Base-by-base conservation (phyloP, 331 rosid genomes). In the Acacia concinna region DNA sequence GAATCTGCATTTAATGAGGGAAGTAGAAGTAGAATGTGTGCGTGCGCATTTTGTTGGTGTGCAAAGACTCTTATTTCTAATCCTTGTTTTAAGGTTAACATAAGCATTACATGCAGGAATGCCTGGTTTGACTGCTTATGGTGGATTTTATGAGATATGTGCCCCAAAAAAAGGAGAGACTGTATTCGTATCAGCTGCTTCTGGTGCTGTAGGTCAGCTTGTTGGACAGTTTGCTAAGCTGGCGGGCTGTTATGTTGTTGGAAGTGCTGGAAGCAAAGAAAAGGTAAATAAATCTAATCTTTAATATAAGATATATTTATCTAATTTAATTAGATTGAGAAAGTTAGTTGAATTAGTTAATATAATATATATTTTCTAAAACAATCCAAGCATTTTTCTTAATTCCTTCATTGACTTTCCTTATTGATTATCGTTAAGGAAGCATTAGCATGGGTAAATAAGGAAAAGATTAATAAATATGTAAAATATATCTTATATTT, bases 171-270 rank as follows among this genome's bases (percentile, higher is more conserved):
- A 73, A 73, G 65, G 64, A 2, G 77, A 73, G 44, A 23, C 65
- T 5, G 77, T 73, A 4, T 73, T 51, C 51, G 65, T 73, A 73
- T 73, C 77, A 9, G 63, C 46, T 47, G 77, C 65, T 34, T 73
- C 77, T 73, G 77, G 65, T n/a, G 77, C 65, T 18, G 64, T 73
- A 44, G 74, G 74, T 44, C 74, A 68, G 13, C 74, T 68, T 68
- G 57, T 68, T 43, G 56, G 74, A 7, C 38, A 68, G 32, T 68
- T 68, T 3, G 74, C 74, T 14, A 68, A 68, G 74, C 27, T 43
- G 35, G 25, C 11, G 44, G 76, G 76, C 51, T 73, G 77, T 62
- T 73, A 51, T 51, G 65, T 73, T 73, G 77, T 73, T 31, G 77
- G 77, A 73, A 73, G 66, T 73, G 77, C 77, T 10, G 65, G 65